Evolutionary conservation across 2,329 filamentous ascomycete species (phyloP).

Genomic region (Alternaria gaisen): DNA sequence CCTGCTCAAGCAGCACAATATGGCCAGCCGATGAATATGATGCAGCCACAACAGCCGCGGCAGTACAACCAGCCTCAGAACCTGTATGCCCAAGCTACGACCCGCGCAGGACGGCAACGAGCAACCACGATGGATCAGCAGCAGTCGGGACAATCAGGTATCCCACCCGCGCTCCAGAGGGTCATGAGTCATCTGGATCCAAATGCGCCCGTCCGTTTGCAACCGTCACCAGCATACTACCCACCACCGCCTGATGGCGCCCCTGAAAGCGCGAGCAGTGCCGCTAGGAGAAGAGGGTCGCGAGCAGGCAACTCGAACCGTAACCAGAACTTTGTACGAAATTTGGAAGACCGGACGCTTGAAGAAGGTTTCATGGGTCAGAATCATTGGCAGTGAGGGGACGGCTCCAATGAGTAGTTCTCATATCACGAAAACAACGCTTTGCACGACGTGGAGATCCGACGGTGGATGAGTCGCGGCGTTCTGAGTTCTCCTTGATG

Average conservation of each 20-base stretch:
- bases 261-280: slow-evolving; percentile 69
- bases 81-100: slow-evolving; percentile 76
- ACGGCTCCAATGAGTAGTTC: slow-evolving; percentile 19
- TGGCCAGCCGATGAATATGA: slow-evolving; percentile 65
- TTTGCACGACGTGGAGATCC: slow-evolving; percentile 4
- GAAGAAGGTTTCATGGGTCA: slow-evolving; percentile 88
- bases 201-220: slow-evolving; percentile 89
- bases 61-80: slow-evolving; percentile 71
- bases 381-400: slow-evolving; percentile 71
- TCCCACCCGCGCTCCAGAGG: slow-evolving; percentile 89
- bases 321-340: slow-evolving; percentile 92
- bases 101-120: slow-evolving; percentile 82
- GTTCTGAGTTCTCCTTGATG: slow-evolving; percentile 20
- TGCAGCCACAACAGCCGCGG: slow-evolving; percentile 49
- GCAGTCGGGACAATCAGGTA: slow-evolving; percentile 87
- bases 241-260: slow-evolving; percentile 89
- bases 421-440: slow-evolving; percentile 10
- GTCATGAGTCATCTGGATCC: slow-evolving; percentile 97
- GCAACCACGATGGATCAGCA: slow-evolving; percentile 97
- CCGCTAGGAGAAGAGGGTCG: slow-evolving; percentile 78
- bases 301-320: slow-evolving; percentile 67
- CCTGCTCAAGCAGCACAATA: slow-evolving; percentile 69
- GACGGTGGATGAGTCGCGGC: slow-evolving; percentile 13
- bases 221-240: slow-evolving; percentile 97
- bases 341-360: slow-evolving; percentile 89